Base-by-base conservation (phyloP, 1,284 basidiomycete genomes). In the Uromyces viciae-fabae region DNA sequence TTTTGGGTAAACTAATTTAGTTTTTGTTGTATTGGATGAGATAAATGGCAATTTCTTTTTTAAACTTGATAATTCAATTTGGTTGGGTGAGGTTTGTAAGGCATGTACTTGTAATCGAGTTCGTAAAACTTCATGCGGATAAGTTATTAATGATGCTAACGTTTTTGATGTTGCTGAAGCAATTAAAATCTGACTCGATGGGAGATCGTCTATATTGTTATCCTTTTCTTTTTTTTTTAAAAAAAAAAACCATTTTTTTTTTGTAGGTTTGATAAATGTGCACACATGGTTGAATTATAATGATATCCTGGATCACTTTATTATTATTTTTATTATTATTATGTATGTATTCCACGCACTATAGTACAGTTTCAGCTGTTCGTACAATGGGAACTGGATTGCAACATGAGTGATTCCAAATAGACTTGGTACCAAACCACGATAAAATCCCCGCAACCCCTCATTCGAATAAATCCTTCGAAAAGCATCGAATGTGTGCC, bases 371-470 rank as follows among this genome's bases (percentile, higher is more conserved):
- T 97, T 98, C 81, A 95, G 89, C 84, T 92, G 90, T 85, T 98
- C 95, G 85, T 98, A 98, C n/a, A 98, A 87, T 25, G 95, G 95
- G 84, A 98, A 97, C 85, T 98, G 95, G 0, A 98, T 93, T 17
- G 93, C 94, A 75, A 98, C 94, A 85, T 98, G 95, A 3, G 90
- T 87, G 76, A 97, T 94, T 52, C 95, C 95, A 75, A 98, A 89
- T 5, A 98, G 87, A 84, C 92, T 94, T 36, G 95, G 95, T 17
- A 95, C 85, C 56, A 98, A 88, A 33, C 95, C 95, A 80, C 94
- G 92, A 87, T 97, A 98, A 86, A 98, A 97, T 0, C 94, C 94
- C 33, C 89, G 87, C 8, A 89, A 84, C 43, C 95, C 95, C 87
- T 98, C 95, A 28, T 89, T 90, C 52, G 90, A 90, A 86, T 94